Evolutionary conservation across 1,284 basidiomycete genomes (phyloP).

Genomic region (Austroboletus olivaceoglutinosus): DNA sequence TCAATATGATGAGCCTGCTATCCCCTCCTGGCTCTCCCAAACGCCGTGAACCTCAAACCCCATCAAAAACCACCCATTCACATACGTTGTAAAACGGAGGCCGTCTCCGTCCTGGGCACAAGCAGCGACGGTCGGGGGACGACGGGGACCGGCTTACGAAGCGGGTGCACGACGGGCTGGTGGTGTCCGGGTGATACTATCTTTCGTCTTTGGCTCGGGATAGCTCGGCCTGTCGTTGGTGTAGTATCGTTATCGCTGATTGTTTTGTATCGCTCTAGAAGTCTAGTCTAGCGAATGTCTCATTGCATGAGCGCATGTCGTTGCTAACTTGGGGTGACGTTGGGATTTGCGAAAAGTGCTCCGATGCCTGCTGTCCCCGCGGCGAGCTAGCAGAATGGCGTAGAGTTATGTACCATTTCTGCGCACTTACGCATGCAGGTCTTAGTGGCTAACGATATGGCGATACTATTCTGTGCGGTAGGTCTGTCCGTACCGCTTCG

Average conservation of each 20-base stretch:
- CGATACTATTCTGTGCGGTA: no score
- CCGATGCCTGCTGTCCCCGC: no score
- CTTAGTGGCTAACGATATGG: no score
- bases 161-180: conserved; percentile 17
- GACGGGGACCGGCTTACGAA: conserved; percentile 28
- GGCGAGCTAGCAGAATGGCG: no score
- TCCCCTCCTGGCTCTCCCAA: conserved; percentile 54
- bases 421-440: no score
- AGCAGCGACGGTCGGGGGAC: conserved; percentile 32
- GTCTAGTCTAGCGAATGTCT: no score
- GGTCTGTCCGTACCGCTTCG: no score
- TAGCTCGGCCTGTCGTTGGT: conserved; percentile 18
- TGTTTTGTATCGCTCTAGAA: no score
- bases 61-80: conserved; percentile 39
- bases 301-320: no score
- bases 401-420: no score
- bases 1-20: conserved; percentile 57
- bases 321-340: no score
- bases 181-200: conserved; percentile 6
- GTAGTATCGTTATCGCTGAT: conserved; percentile 4
- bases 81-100: conserved; percentile 78
- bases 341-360: no score
- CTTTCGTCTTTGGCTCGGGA: not conserved
- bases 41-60: conserved; percentile 20
- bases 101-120: conserved; percentile 49